phyloP scores from a whole-genome alignment of 2,329 filamentous ascomycete species.

The Colletotrichum godetiae region DNA sequence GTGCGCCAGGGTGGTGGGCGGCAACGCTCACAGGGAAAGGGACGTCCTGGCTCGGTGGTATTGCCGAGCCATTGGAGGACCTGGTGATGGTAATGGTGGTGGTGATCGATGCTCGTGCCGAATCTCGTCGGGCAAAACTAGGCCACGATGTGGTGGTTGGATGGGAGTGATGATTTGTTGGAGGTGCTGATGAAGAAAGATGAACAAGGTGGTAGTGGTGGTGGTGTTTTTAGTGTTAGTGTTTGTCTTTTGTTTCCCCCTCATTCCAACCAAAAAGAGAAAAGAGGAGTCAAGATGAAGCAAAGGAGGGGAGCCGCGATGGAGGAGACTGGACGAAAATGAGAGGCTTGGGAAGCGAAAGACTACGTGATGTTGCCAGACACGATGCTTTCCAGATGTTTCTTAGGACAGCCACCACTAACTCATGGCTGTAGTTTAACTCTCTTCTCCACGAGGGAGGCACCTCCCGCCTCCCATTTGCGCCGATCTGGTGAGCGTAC shows the following conservation, averaged over 20 bases:
- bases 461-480: neutral
- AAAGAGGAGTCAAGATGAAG: constrained; percentile 14
- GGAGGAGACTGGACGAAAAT: neutral
- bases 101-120: constrained; percentile 25
- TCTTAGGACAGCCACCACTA: neutral
- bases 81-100: neutral
- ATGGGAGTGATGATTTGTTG: constrained; percentile 15
- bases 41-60: constrained; percentile 15
- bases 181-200: constrained; percentile 3
- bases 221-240: constrained; percentile 15
- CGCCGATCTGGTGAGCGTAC: neutral
- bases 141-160: constrained; percentile 1
- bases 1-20: constrained; percentile 8
- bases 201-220: neutral
- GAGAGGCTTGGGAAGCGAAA: neutral
- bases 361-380: neutral
- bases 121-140: constrained; percentile 20
- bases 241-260: constrained; percentile 16
- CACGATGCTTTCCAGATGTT: neutral
- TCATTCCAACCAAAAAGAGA: neutral
- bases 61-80: constrained; percentile 21
- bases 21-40: constrained; percentile 20
- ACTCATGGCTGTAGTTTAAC: neutral
- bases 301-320: neutral
- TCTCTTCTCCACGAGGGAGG: neutral